phyloP scores from a whole-genome alignment of 306 rosid species.

The Styphnolobium japonicum region DNA sequence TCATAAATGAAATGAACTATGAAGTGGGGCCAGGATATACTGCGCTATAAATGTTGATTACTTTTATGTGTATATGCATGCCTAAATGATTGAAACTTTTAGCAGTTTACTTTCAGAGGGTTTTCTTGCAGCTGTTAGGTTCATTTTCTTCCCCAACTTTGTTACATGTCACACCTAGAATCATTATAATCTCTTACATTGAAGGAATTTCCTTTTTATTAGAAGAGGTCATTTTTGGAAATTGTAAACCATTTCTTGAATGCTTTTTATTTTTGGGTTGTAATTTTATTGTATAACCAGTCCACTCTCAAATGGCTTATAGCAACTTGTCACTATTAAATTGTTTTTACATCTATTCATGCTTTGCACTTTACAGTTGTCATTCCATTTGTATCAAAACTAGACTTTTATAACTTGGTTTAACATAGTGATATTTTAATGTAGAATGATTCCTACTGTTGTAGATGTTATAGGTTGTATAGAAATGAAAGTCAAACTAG shows the following conservation, averaged over 20 bases:
- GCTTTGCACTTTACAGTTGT: neutral
- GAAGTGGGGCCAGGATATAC: neutral
- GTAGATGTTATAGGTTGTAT: neutral
- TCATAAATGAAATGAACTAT: neutral
- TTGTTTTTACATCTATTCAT: neutral
- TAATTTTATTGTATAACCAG: neutral
- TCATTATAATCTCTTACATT: neutral
- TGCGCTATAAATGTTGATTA: neutral
- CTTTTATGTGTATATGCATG: neutral
- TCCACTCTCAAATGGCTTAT: neutral
- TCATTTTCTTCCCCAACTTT: neutral
- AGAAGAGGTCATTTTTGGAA: neutral
- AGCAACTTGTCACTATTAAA: neutral
- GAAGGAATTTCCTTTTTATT: neutral
- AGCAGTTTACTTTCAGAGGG: neutral
- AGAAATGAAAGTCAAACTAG: neutral
- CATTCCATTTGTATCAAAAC: neutral
- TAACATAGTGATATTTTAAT: neutral
- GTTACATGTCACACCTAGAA: neutral
- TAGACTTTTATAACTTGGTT: neutral
- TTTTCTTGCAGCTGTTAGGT: neutral
- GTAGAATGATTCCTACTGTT: neutral
- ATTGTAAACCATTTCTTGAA: neutral
- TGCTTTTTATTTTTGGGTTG: no score
- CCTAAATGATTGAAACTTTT: neutral